Evolutionary conservation across 495 filamentous ascomycete genomes (phyloP).

Genomic region (Xylaria grammica): DNA sequence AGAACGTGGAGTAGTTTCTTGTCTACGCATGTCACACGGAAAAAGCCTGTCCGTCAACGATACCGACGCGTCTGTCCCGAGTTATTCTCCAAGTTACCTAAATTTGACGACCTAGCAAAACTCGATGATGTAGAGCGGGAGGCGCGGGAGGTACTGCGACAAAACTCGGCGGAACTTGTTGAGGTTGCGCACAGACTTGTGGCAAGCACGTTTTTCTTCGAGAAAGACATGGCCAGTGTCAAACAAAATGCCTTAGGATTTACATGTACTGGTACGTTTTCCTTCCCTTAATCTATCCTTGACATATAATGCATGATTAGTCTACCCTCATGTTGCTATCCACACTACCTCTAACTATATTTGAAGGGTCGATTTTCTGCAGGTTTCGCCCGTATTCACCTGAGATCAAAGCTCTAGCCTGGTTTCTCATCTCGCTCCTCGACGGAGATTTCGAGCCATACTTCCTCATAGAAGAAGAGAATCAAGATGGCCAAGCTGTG

Average conservation of each 20-base stretch:
- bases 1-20: constrained; percentile 40
- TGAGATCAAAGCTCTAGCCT: constrained; percentile 37
- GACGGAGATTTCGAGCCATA: constrained; percentile 42
- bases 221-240: constrained; percentile 34
- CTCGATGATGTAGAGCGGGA: constrained; percentile 33
- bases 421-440: constrained; percentile 33
- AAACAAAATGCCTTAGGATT: constrained; percentile 32
- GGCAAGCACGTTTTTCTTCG: constrained; percentile 47
- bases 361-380: constrained; percentile 41
- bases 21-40: constrained; percentile 23
- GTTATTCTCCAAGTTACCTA: constrained; percentile 33
- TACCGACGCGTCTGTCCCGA: constrained; percentile 42
- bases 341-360: not conserved
- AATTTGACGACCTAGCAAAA: constrained; percentile 27
- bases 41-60: constrained; percentile 25
- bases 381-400: constrained; percentile 34
- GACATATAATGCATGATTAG: not conserved
- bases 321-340: not conserved
- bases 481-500: constrained; percentile 16
- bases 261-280: constrained; percentile 35
- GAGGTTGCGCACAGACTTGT: constrained; percentile 45
- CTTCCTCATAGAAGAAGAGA: constrained; percentile 38
- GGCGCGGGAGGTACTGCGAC: constrained; percentile 27
- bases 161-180: constrained; percentile 29
- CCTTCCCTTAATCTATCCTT: not conserved